Base-by-base conservation (phyloP, 2,329 filamentous ascomycete species). In the Septoria linicola region DNA sequence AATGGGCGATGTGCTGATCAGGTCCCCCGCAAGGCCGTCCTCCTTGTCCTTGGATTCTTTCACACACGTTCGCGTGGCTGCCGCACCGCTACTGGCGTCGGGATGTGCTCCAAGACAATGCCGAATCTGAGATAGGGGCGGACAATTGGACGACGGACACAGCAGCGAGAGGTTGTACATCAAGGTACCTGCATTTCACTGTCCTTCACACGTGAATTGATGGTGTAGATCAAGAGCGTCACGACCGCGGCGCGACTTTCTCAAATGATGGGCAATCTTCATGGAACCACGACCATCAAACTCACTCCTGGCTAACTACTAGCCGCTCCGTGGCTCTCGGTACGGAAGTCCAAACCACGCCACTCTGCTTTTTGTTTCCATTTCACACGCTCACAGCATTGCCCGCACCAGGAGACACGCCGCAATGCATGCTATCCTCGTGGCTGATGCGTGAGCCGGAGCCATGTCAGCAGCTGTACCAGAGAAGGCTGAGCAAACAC, bases 371-470 rank as follows among this genome's bases (percentile, higher is more conserved):
- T n/a, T n/a, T n/a, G n/a, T 13, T 30, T 7, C 27, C 27, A 30
- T 7, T 30, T 30, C 27, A 13, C 27, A 30, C 27, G 7, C 27
- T 30, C 27, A 30, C n/a, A n/a, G n/a, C n/a, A n/a, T n/a, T n/a
- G n/a, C n/a, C n/a, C n/a, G n/a, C n/a, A n/a, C n/a, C n/a, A n/a
- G n/a, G n/a, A n/a, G n/a, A n/a, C 17, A 31, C 44, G 23, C 35
- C 44, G 20, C 36, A 31, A 19, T 31, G 44, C 44, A 48, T 40
- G 35, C 35, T 34, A 20, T 43, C 47, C 53, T 49, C 49, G 53
- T 55, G 49, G 49, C 49, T 46, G 40, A 41, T 45, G 49, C 48
- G 44, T 34, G 41, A 39, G 43, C 43, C 32, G 23, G 13, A 16
- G 35, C 14, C 44, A 23, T 32, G 44, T 48, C 36, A 40, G 36